Evolutionary conservation across 2,329 filamentous ascomycete species (phyloP), one percentile per base, ranked within the genome.

Genomic region (Pseudocercospora fuligena): DNA sequence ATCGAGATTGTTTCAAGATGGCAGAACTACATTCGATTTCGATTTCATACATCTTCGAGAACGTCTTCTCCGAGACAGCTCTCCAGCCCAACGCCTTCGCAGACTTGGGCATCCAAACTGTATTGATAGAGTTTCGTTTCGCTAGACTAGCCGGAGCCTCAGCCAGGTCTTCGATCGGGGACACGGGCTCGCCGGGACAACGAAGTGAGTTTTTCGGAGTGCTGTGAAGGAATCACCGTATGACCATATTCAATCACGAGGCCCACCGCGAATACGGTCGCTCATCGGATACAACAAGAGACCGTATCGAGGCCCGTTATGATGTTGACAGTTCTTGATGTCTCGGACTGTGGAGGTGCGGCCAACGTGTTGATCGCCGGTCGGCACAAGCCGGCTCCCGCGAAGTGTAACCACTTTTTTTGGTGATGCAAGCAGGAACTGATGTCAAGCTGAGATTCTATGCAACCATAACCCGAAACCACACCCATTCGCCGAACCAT

Each of bases 341-440:
- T 54, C 29, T 40, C 36, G 36, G 36, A 40, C 12, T 54, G 25
- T 40, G 25, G 27, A 29, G 51, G 51, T 31, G 51, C 12, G 23
- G 21, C 23, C 49, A 27, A n/a, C 19, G 49, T 25, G 51, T 6
- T 54, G 51, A 54, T 54, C 51, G 51, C 25, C 51, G 51, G 25
- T 12, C 51, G 51, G 21, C 31, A 16, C 51, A 25, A n/a, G 9
- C 51, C 51, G 51, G 6, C 25, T 54, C 51, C 51, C 51, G 51
- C 47, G 6, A 54, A 54, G 51, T 29, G 51, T 54, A 54, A 54
- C 51, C 51, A n/a, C 51, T 25, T 27, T 54, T 54, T 54, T 31
- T 14, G 16, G 51, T 54, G 51, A 54, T 54, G 51, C 31, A 33
- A 33, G 11, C 31, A 33, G 31, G 31, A 33, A 33, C 31, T 33